Base-by-base conservation (phyloP, 805 yeast genomes). In the Schwanniomyces pseudopolymorphus region DNA sequence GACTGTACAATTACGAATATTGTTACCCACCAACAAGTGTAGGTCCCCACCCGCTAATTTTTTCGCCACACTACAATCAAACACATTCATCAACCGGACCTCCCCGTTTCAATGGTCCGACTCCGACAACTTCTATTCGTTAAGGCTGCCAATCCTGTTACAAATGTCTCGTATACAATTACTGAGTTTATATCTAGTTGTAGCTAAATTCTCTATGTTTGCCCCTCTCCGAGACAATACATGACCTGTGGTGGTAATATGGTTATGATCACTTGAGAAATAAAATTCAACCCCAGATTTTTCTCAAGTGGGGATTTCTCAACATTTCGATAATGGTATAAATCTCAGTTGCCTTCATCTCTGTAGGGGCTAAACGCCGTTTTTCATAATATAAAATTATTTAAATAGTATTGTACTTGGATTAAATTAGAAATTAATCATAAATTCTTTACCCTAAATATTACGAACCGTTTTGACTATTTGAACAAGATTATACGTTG, bases 401-500 rank as follows among this genome's bases (percentile, higher is more conserved):
- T 31, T 31, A 31, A 14, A 26, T 26, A 26, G 35, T 31, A 6
- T 31, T 31, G 13, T 13, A 31, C 20, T 31, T 14, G 20, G 19
- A n/a, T 7, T 14, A 16, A 31, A 16, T 14, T 31, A 6, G 28
- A 26, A 9, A 16, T 9, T 16, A 9, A 14, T 14, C 11, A 17
- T 16, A 31, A 31, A 16, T 6, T 31, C 17, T 31, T 31, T 16
- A 14, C 19, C 13, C 13, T 31, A 31, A 31, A 17, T 31, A 31
- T 31, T 16, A 14, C 17, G 20, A 14, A 7, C 11, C 35, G 2
- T 9, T 31, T 31, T 31, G 35, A 31, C 16, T 4, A 5, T 27
- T 27, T 5, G 19, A 17, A 31, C 10, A 14, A 31, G 17, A 31
- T 7, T 31, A 14, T 31, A 31, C 5, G 57, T 51, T 39, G 52